phyloP scores from a whole-genome alignment of 306 rosid species.

The Quercus suber region DNA sequence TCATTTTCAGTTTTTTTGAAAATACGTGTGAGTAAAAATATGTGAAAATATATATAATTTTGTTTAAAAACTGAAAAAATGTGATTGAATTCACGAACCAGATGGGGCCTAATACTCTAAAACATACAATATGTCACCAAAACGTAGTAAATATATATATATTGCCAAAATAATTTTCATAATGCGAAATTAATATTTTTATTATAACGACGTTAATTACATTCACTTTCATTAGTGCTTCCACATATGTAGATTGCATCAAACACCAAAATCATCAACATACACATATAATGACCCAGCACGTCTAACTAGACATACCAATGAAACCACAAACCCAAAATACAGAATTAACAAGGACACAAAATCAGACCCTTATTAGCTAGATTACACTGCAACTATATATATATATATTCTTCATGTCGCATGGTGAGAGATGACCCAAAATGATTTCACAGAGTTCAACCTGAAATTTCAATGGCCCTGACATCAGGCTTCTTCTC shows the following conservation, averaged over 20 bases:
- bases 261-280: neutral
- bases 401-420: no score
- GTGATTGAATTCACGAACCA: no score
- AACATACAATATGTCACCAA: no score
- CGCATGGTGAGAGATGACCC: neutral
- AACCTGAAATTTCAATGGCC: conserved; percentile 23
- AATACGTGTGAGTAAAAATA: no score
- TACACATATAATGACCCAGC: neutral
- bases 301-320: no score
- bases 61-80: no score
- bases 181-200: neutral
- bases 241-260: neutral
- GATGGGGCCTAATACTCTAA: no score
- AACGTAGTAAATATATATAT: no score
- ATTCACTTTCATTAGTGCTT: neutral
- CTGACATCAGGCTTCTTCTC: no score
- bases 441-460: neutral
- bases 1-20: no score
- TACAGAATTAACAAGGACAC: neutral
- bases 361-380: neutral
- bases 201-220: neutral
- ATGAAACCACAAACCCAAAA: neutral
- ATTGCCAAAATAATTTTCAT: neutral
- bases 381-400: no score
- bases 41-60: no score